Conservation (phyloP, 345 rosid genomes). For the Brassica nigra region DNA sequence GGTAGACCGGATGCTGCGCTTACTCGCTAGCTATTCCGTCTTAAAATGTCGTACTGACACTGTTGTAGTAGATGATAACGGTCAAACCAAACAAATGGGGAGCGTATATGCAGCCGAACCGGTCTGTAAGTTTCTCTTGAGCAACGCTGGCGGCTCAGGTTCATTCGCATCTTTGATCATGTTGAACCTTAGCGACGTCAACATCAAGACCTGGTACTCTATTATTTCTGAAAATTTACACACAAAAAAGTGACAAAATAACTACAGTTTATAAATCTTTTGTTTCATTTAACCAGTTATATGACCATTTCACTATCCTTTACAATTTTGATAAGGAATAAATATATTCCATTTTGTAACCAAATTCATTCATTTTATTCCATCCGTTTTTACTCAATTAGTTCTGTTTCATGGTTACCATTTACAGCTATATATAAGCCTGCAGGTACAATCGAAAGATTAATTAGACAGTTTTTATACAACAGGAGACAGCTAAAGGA, state of each 20-base stretch:
- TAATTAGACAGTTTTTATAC: not conserved
- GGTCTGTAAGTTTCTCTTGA: not conserved
- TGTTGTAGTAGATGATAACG: not conserved
- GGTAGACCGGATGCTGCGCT: not conserved
- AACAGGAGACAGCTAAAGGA: not conserved
- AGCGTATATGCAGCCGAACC: not conserved
- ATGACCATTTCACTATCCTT: not conserved
- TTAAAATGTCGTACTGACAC: not conserved
- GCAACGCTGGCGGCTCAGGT: not conserved
- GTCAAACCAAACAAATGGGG: not conserved
- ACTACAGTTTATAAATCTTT: not conserved
- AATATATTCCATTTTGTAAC: too few relatives aligned
- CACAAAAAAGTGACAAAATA: too few relatives aligned
- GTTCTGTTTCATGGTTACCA: too few relatives aligned
- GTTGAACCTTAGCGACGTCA: not conserved
- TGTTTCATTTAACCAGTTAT: not conserved
- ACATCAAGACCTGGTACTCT: not conserved
- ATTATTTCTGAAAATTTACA: not conserved
- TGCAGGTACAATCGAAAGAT: not conserved
- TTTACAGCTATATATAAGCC: not conserved
- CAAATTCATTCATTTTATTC: too few relatives aligned
- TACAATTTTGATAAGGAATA: too few relatives aligned
- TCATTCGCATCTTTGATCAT: not conserved
- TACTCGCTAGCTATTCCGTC: not conserved
- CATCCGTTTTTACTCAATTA: too few relatives aligned